Evolutionary conservation across 2,329 filamentous ascomycete genomes (phyloP).

Genomic region (Apiospora malaysiana): DNA sequence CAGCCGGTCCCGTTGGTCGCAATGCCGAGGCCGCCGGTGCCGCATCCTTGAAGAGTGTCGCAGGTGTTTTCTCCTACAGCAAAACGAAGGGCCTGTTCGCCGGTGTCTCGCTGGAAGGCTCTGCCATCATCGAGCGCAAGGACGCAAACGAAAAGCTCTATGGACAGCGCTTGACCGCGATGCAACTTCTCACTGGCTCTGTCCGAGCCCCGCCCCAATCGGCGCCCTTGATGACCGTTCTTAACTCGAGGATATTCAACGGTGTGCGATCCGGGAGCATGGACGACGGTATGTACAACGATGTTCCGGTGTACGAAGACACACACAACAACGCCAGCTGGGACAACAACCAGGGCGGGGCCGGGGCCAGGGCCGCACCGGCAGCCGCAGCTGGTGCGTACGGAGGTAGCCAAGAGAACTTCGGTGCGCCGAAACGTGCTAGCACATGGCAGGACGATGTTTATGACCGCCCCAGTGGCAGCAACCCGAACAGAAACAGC

Average conservation of each 20-base stretch:
- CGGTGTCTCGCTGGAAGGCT: slow-evolving; percentile 92
- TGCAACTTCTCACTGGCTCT: slow-evolving; percentile 79
- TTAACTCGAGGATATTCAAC: slow-evolving; percentile 85
- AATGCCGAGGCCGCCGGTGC: slow-evolving; percentile 97
- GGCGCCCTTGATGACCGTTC: slow-evolving; percentile 80
- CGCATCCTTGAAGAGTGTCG: slow-evolving; percentile 85
- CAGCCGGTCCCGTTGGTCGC: slow-evolving; percentile 89
- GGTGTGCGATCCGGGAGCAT: slow-evolving; percentile 58
- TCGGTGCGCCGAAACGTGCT: slow-evolving; percentile 64
- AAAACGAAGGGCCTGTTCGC: slow-evolving; percentile 98
- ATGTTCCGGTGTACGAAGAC: slow-evolving; percentile 87
- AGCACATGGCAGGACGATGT: slow-evolving; percentile 78
- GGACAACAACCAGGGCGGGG: slow-evolving; percentile 75
- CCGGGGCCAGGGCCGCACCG: slow-evolving; percentile 27
- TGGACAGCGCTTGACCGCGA: slow-evolving; percentile 79
- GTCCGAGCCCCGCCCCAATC: slow-evolving; percentile 82
- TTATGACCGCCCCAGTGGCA: slow-evolving; percentile 65
- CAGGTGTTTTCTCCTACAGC: slow-evolving; percentile 94
- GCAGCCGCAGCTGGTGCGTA: neutral
- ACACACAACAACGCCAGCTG: slow-evolving; percentile 82
- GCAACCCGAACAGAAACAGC: slow-evolving; percentile 54
- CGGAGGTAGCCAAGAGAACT: slow-evolving; percentile 48
- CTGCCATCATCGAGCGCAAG: slow-evolving; percentile 89
- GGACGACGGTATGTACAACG: slow-evolving; percentile 85
- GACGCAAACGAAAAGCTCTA: slow-evolving; percentile 98